Conservation (phyloP, 148 eudicot genomes). For the Euryodendron excelsum region DNA sequence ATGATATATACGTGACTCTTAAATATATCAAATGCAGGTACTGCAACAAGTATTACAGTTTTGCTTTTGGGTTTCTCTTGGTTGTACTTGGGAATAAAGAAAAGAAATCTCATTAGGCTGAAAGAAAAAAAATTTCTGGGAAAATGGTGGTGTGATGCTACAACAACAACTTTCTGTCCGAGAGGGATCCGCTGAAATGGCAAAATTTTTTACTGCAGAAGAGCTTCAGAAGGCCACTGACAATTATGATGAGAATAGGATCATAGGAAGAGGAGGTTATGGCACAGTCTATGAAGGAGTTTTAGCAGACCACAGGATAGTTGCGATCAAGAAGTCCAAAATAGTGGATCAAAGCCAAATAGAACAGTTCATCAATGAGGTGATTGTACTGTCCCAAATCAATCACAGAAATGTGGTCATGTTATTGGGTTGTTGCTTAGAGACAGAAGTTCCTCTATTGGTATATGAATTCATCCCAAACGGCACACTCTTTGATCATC, state of each 20-base stretch:
- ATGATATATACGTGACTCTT: no score
- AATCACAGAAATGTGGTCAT: constrained; percentile 11
- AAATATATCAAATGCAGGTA: neutral
- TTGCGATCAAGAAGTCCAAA: constrained; percentile 1
- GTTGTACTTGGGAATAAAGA: constrained; percentile 2
- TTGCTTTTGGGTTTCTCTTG: neutral
- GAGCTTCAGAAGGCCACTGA: constrained; percentile 8
- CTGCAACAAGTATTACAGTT: no score
- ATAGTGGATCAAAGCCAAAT: neutral
- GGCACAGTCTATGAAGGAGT: neutral
- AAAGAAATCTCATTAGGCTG: neutral
- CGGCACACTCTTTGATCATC: neutral
- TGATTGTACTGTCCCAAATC: neutral
- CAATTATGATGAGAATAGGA: neutral
- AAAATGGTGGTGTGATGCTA: constrained; percentile 22
- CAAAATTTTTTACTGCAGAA: neutral
- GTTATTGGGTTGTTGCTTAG: constrained; percentile 15
- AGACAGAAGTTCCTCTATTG: constrained; percentile 12
- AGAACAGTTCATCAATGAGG: constrained; percentile 11
- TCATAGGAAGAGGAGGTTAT: neutral
- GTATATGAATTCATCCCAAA: constrained; percentile 10
- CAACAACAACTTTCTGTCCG: constrained; percentile 10
- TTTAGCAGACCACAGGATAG: neutral
- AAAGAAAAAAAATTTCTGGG: constrained; percentile 6
- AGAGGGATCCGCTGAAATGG: neutral